Conservation (phyloP, 352 stramenopile species). For the Phytophthora foliorum region DNA sequence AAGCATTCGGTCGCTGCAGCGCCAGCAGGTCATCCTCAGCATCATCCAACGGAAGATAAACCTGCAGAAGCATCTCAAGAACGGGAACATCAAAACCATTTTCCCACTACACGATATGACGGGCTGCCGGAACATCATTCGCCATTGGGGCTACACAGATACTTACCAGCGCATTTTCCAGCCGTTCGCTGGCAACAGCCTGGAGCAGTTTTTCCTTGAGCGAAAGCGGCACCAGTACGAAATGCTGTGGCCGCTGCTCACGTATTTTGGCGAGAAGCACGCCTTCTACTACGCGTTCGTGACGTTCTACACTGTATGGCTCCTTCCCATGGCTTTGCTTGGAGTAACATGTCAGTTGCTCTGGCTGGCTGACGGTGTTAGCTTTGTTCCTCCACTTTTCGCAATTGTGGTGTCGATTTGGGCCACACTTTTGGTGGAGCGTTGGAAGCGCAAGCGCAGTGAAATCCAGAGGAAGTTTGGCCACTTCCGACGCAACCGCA, state of each 20-base stretch:
- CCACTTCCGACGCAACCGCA: constrained; percentile 71
- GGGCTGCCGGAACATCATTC: constrained; percentile 72
- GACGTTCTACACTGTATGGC: constrained; percentile 79
- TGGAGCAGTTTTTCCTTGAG: constrained; percentile 74
- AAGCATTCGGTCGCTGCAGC: constrained; percentile 76
- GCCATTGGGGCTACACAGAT: constrained; percentile 64
- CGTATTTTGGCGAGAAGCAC: constrained; percentile 87
- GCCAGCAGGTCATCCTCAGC: constrained; percentile 80
- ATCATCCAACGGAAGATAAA: constrained; percentile 82
- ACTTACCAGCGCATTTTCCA: constrained; percentile 53
- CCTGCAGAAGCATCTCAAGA: constrained; percentile 64
- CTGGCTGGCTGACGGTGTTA: constrained; percentile 38
- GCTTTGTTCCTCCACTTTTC: constrained; percentile 60
- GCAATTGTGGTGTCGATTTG: constrained; percentile 87
- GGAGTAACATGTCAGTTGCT: constrained; percentile 62
- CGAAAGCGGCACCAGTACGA: constrained; percentile 74
- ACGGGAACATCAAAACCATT: constrained; percentile 62
- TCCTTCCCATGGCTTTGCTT: constrained; percentile 65
- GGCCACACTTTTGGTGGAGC: constrained; percentile 89
- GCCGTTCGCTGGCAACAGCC: constrained; percentile 54
- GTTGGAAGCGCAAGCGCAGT: constrained; percentile 91
- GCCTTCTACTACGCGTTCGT: constrained; percentile 85
- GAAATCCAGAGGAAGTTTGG: constrained; percentile 86
- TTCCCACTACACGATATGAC: constrained; percentile 76
- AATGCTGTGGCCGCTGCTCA: constrained; percentile 82